Base-by-base conservation (phyloP, 192 early-diverging fungal genomes). In the Lunasporangiospora selenospora region DNA sequence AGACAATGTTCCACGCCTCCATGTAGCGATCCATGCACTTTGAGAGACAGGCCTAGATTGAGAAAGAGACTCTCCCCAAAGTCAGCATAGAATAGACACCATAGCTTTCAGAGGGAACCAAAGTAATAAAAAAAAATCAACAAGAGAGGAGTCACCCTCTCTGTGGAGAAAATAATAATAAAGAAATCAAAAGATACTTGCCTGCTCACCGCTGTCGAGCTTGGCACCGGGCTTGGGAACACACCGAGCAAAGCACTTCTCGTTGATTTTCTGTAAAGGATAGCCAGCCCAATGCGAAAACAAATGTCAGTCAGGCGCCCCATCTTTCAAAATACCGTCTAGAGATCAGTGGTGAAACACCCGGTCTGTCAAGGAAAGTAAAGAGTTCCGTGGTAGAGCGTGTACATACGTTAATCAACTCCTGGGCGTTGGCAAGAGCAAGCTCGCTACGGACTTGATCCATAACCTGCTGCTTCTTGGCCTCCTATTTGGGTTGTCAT, bases 21-120 rank as follows among this genome's bases (percentile, higher is more conserved):
- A 95, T 87, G 80, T 93, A 96, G 58, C 90, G 87, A 75, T 94
- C 89, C 80, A 90, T 87, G 80, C 95, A 96, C 77, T 89, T 88
- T 7, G 85, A 81, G 31, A 95, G 56, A 65, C 89, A 91, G 21
- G 80, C 79, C 82, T 90, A 51, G 12, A 54, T 6, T n/a, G 53
- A 38, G 23, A 3, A 48, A 31, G 33, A 30, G 5, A 38, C 18
- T 31, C 16, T 36, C 26, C 32, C 24, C 44, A 8, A 24, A 16
- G n/a, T 24, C 15, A 8, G 47, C n/a, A 71, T 2, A 18, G 11
- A 44, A 13, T 29, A 32, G 19, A 41, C 30, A 18, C 11, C 19
- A 41, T 13, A 3, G 9, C 30, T 21, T 23, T 51, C 15, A 49
- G 24, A n/a, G n/a, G 27, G 15, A 18, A 4, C 27, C 21, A 4